Evolutionary conservation across 1,139 yeast genomes (phyloP).

Genomic region (Blastobotrys elegans): DNA sequence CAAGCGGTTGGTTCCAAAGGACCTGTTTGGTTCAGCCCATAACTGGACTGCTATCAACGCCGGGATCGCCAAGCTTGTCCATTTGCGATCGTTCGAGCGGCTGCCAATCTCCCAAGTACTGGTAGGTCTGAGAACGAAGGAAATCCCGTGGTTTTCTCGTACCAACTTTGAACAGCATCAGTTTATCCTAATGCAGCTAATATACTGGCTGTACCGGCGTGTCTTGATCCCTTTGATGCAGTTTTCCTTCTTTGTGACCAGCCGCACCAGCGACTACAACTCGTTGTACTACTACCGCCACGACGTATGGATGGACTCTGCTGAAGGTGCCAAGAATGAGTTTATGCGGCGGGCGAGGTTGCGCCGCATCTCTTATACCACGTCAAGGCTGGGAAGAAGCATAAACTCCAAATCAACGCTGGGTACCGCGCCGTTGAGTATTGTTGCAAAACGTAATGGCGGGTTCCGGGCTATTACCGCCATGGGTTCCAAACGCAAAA

Average conservation of each 20-base stretch:
- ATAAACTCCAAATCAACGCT: slow-evolving; percentile 17
- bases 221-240: slow-evolving; percentile 48
- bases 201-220: slow-evolving; percentile 54
- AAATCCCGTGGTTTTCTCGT: slow-evolving; percentile 43
- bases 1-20: slow-evolving; percentile 44
- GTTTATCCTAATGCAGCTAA: slow-evolving; percentile 38
- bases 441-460: slow-evolving; percentile 26
- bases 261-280: slow-evolving; percentile 37
- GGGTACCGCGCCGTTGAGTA: slow-evolving; percentile 25
- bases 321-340: neutral
- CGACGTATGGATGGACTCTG: slow-evolving; percentile 46
- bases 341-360: neutral
- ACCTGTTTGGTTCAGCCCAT: slow-evolving; percentile 48
- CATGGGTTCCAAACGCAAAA: slow-evolving; percentile 17
- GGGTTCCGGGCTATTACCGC: slow-evolving; percentile 28
- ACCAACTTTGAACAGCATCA: slow-evolving; percentile 19
- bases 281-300: slow-evolving; percentile 53
- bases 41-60: slow-evolving; percentile 45
- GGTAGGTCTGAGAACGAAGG: slow-evolving; percentile 36
- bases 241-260: slow-evolving; percentile 65
- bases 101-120: slow-evolving; percentile 33
- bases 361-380: no score
- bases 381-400: no score
- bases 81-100: slow-evolving; percentile 31
- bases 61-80: slow-evolving; percentile 40